Conservation (phyloP, 305 asterid genomes). For the Ilex paraguariensis region DNA sequence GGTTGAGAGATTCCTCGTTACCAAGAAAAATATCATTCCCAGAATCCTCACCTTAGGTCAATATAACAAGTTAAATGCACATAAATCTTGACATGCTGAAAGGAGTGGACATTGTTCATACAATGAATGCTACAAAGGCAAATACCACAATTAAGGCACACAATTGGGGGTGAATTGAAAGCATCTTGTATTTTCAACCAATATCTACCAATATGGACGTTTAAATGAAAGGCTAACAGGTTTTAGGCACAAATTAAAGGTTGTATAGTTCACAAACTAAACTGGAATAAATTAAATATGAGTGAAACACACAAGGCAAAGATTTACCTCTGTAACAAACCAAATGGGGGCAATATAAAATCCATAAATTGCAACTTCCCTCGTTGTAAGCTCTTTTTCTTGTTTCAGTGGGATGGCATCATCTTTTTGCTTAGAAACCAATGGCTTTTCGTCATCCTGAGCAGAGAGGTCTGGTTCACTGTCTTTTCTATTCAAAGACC, state of each 20-base stretch:
- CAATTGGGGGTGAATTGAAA: too few species aligned
- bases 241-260: neutral
- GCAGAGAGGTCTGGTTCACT: conserved; percentile 49
- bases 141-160: too few species aligned
- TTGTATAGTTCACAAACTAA: conserved; percentile 1
- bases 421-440: conserved; percentile 47
- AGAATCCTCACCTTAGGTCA: too few species aligned
- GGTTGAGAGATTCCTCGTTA: too few species aligned
- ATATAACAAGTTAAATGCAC: too few species aligned
- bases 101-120: too few species aligned
- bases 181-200: too few species aligned
- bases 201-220: neutral
- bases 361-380: conserved; percentile 81
- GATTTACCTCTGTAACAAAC: conserved; percentile 84
- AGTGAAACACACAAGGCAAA: conserved; percentile 3
- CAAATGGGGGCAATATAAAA: conserved; percentile 91
- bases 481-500: conserved; percentile 53
- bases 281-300: conserved; percentile 6
- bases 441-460: conserved; percentile 61
- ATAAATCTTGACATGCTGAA: too few species aligned
- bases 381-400: conserved; percentile 58
- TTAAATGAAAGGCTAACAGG: neutral
- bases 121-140: too few species aligned
- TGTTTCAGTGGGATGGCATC: conserved; percentile 34
- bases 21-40: too few species aligned